These are phyloP conservation scores for Colletotrichum sp. DNA, from an alignment of 2,329 filamentous ascomycete species.

Conservation along the genomic window DNA sequence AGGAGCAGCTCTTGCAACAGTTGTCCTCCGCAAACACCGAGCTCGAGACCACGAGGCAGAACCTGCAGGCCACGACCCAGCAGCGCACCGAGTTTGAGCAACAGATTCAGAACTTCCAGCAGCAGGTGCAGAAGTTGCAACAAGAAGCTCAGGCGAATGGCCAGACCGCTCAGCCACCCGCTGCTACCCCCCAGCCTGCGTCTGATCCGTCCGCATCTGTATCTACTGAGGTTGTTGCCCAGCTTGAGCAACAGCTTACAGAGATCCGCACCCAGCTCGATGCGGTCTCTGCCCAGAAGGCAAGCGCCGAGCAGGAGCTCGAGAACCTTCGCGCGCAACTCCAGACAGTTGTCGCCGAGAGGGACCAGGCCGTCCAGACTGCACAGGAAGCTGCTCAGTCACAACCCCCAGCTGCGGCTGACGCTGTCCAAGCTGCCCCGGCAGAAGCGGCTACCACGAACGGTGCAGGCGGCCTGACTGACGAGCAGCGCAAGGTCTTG, in stretches of 20 bases:
- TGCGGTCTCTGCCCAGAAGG: conserved; percentile 70
- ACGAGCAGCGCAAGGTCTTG: conserved; percentile 64
- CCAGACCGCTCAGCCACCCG: conserved; percentile 39
- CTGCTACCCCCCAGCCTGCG: conserved; percentile 31
- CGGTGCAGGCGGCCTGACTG: conserved; percentile 43
- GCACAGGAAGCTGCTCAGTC: conserved; percentile 29
- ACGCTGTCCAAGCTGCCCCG: background rate
- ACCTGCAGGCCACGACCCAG: conserved; percentile 32
- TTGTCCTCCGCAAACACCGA: conserved; percentile 58
- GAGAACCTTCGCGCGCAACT: conserved; percentile 62
- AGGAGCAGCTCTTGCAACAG: conserved; percentile 57
- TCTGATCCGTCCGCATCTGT: conserved; percentile 44
- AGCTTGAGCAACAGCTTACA: conserved; percentile 55
- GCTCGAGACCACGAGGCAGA: conserved; percentile 52
- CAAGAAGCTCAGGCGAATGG: conserved; percentile 40
- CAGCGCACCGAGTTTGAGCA: conserved; percentile 43
- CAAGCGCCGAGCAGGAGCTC: conserved; percentile 69
- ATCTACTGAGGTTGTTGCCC: conserved; percentile 51
- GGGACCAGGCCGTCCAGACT: conserved; percentile 62
- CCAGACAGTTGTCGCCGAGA: conserved; percentile 63
- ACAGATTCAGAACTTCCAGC: conserved; percentile 49
- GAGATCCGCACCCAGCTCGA: conserved; percentile 67
- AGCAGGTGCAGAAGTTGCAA: conserved; percentile 42
- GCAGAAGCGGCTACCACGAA: background rate
- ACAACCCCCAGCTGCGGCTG: conserved; percentile 9